Conservation (phyloP, 1,139 yeast species). For the Eremothecium cymbalariae region DNA sequence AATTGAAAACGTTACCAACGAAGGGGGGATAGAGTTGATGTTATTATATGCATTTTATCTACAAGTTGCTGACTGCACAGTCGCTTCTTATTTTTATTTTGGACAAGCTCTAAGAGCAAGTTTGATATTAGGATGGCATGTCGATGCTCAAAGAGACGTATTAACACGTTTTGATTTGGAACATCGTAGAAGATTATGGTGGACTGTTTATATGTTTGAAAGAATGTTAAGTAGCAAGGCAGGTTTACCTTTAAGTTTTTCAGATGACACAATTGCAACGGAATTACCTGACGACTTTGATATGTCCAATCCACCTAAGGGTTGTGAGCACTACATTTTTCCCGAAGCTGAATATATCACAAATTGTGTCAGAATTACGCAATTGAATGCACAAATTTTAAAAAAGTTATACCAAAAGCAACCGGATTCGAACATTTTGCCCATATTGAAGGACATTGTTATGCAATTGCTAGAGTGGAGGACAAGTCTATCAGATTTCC, state of each 20-base stretch:
- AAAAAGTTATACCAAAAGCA: constrained; percentile 68
- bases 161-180: constrained; percentile 61
- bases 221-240: constrained; percentile 80
- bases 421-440: constrained; percentile 65
- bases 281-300: constrained; percentile 69
- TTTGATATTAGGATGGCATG: constrained; percentile 72
- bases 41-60: constrained; percentile 69
- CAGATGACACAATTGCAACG: constrained; percentile 72
- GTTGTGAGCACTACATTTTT: constrained; percentile 61
- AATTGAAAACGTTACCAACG: constrained; percentile 64
- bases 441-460: constrained; percentile 64
- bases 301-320: constrained; percentile 47
- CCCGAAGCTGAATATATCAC: constrained; percentile 75
- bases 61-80: constrained; percentile 80
- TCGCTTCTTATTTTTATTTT: constrained; percentile 72
- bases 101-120: constrained; percentile 74
- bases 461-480: constrained; percentile 67
- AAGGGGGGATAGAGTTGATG: constrained; percentile 77
- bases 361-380: constrained; percentile 74
- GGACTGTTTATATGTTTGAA: constrained; percentile 89
- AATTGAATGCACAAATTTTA: constrained; percentile 67
- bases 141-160: constrained; percentile 63
- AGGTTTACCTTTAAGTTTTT: constrained; percentile 69
- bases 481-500: constrained; percentile 51
- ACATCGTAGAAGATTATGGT: constrained; percentile 77